phyloP scores from a whole-genome alignment of 2,329 filamentous ascomycete genomes.

The Alternaria consortialis region DNA sequence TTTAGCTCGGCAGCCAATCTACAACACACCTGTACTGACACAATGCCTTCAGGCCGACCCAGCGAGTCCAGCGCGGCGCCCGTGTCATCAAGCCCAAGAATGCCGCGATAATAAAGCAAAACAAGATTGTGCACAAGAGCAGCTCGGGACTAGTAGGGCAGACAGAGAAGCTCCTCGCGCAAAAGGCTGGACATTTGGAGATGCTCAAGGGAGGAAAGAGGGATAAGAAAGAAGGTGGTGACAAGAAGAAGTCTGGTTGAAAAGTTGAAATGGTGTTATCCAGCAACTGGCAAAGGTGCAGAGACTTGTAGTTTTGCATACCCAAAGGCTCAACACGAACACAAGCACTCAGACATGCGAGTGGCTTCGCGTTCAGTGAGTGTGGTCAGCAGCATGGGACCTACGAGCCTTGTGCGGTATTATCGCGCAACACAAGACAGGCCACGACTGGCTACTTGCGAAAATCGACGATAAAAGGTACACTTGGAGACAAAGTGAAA shows the following conservation, averaged over 20 bases:
- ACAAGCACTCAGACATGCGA: neutral
- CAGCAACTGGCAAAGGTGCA: neutral
- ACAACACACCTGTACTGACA: slow-evolving; percentile 14
- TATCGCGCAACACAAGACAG: neutral
- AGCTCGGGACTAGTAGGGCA: slow-evolving; percentile 68
- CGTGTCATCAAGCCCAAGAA: slow-evolving; percentile 74
- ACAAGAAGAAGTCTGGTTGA: slow-evolving; percentile 26
- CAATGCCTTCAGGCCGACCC: slow-evolving; percentile 18
- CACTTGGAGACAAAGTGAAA: neutral
- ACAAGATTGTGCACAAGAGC: slow-evolving; percentile 72
- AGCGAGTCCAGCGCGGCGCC: slow-evolving; percentile 61
- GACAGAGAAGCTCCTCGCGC: slow-evolving; percentile 73
- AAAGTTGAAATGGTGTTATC: neutral
- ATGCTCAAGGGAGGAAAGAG: slow-evolving; percentile 73
- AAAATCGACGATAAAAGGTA: neutral
- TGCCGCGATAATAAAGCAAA: slow-evolving; percentile 64
- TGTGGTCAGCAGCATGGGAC: neutral
- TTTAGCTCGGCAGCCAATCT: neutral
- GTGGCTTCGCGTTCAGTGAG: neutral
- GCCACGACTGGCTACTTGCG: neutral
- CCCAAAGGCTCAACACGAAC: neutral
- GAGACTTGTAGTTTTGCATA: neutral
- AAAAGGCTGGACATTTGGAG: slow-evolving; percentile 75
- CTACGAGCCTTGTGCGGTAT: neutral
- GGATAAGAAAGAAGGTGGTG: slow-evolving; percentile 48